phyloP scores from a whole-genome alignment of 352 stramenopile species.

The Elongisporangium anandrum region DNA sequence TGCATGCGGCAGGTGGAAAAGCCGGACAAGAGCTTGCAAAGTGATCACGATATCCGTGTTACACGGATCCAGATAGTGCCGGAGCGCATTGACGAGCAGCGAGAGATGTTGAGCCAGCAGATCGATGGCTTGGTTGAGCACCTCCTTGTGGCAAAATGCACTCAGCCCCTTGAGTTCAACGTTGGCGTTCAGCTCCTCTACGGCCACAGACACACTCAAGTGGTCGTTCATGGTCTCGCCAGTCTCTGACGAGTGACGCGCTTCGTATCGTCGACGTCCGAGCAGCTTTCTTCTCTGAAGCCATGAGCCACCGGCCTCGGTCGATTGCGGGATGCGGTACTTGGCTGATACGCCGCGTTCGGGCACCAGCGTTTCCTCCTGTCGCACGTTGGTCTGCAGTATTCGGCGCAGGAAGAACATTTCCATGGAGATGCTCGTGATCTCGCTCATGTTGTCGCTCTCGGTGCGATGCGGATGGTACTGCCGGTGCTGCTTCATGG shows the following conservation, averaged over 20 bases:
- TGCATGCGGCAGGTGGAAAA: slow-evolving; percentile 38
- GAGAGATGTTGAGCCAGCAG: slow-evolving; percentile 43
- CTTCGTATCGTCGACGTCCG: slow-evolving; percentile 19
- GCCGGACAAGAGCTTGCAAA: slow-evolving; percentile 45
- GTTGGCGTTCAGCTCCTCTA: slow-evolving; percentile 61
- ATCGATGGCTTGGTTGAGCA: slow-evolving; percentile 41
- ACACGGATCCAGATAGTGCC: slow-evolving; percentile 25
- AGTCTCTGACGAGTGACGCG: slow-evolving; percentile 40
- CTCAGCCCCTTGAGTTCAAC: slow-evolving; percentile 35
- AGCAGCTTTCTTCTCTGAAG: slow-evolving; percentile 10
- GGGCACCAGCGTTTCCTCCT: slow-evolving; percentile 11
- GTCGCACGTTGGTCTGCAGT: slow-evolving; percentile 21
- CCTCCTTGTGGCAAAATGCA: slow-evolving; percentile 20
- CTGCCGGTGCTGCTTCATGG: slow-evolving; percentile 47
- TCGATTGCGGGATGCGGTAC: neutral
- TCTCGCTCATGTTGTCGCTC: slow-evolving; percentile 17
- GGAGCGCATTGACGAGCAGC: slow-evolving; percentile 26
- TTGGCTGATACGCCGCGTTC: neutral
- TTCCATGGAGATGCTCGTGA: slow-evolving; percentile 29
- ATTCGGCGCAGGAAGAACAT: slow-evolving; percentile 57
- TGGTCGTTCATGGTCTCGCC: slow-evolving; percentile 47
- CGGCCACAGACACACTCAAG: slow-evolving; percentile 29
- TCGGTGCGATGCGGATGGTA: slow-evolving; percentile 49
- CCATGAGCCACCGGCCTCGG: slow-evolving; percentile 14
- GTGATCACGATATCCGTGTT: slow-evolving; percentile 37